phyloP scores from a whole-genome alignment of 352 stramenopile genomes.

The Globisporangium emineosum region DNA sequence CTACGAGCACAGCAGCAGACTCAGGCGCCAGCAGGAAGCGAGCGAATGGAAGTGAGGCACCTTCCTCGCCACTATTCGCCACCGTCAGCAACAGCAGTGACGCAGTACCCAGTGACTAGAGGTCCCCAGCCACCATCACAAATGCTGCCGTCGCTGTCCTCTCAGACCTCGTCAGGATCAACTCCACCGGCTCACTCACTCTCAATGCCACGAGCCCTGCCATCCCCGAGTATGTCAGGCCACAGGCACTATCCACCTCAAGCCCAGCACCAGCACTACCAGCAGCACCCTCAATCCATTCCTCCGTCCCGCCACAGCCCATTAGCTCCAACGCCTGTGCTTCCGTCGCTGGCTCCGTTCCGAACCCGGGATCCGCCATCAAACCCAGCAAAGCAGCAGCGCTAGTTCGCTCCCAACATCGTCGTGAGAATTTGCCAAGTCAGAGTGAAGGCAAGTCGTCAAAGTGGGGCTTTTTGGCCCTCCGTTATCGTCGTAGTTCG shows the following conservation, averaged over 20 bases:
- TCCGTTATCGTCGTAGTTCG: background rate
- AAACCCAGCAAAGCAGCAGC: background rate
- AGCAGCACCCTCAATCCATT: background rate
- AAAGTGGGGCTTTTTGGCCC: background rate
- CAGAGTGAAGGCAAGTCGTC: background rate
- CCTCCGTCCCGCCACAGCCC: background rate
- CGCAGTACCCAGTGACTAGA: background rate
- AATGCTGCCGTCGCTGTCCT: conserved; percentile 7
- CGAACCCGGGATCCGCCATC: background rate
- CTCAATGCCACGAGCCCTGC: conserved; percentile 7
- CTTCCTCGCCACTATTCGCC: background rate
- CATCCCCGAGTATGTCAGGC: background rate
- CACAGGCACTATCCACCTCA: background rate
- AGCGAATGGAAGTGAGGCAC: background rate
- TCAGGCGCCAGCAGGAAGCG: background rate
- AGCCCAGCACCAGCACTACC: conserved; percentile 2
- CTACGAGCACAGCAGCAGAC: background rate
- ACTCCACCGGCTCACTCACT: background rate
- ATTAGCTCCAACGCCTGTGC: background rate
- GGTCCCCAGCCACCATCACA: background rate
- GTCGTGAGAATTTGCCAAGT: too few species aligned
- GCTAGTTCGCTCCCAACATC: background rate
- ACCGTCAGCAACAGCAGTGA: background rate
- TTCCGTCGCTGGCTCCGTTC: conserved; percentile 17
- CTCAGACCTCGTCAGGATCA: background rate